Base-by-base conservation (phyloP, 495 filamentous ascomycete genomes). In the Aspergillus diversus region DNA sequence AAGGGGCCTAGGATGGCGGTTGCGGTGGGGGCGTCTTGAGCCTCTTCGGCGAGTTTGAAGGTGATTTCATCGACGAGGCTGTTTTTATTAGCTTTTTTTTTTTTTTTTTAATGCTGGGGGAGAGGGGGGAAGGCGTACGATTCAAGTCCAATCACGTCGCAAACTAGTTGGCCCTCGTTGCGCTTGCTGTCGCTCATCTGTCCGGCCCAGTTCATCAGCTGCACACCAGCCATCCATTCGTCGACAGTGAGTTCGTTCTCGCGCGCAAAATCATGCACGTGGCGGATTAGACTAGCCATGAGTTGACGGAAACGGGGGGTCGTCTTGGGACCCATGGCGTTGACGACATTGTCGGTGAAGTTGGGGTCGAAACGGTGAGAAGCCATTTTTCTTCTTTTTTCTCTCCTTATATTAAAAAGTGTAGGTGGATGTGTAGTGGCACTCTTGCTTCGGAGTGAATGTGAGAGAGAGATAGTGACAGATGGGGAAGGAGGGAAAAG, bases 1-100 rank as follows among this genome's bases (percentile, higher is more conserved):
- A 92, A 92, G 5, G 90, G 90, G 7, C 90, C 90, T 0, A 93
- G 83, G 59, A 92, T 87, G 47, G 90, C 83, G 5, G 90, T 90
- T 16, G 88, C 83, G 11, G 90, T 93, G 37, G 83, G 82, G 12
- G 77, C 71, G 48, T 81, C 83, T 11, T 58, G 60, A 57, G 77
- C 82, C 58, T 82, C 79, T 32, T 75, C 69, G 48, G 83, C 83
- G 58, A 86, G 76, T 57, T 83, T 90, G 69, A 87, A 88, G 42
- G 88, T 92, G 67, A 93, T 92, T 69, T 92, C 89, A 72, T 92
- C 90, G 48, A 90, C 87, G 11, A 93, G 81, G 7, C 80, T 81
- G 51, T 46, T 53, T 62, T 16, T 56, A 4, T 33, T 4, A 6
- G 13, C 16, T 50, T 50, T 8, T 51, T 15, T 13, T 51, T 56